These are phyloP conservation scores for Ceriops decandra DNA, from an alignment of 345 rosid species.

Conservation along the genomic window DNA sequence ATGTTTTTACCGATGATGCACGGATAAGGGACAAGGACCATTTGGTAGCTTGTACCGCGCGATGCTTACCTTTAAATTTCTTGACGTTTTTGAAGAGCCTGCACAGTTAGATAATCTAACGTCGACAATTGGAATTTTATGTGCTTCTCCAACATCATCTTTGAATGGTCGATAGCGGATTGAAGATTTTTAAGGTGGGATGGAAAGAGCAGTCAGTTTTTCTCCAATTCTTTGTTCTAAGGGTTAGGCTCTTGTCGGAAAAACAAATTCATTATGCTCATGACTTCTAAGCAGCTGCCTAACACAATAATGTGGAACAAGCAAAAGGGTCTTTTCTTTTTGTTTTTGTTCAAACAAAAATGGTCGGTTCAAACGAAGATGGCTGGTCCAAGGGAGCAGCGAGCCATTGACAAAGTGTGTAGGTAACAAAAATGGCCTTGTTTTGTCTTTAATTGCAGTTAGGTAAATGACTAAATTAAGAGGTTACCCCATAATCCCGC, in stretches of 20 bases:
- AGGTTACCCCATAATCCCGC: background rate
- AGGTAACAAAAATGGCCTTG: background rate
- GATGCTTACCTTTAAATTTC: slow-evolving; percentile 18
- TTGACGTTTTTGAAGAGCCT: slow-evolving; percentile 20
- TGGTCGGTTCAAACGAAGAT: background rate
- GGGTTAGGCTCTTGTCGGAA: too few relatives aligned
- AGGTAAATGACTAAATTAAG: background rate
- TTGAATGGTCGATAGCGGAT: too few relatives aligned
- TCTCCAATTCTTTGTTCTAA: background rate
- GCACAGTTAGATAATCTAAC: background rate
- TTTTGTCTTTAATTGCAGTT: slow-evolving; percentile 10
- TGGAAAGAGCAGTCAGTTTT: too few relatives aligned
- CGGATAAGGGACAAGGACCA: background rate
- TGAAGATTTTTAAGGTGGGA: too few relatives aligned
- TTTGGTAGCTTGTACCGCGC: slow-evolving; percentile 20
- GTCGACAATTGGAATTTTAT: background rate
- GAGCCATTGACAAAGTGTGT: background rate
- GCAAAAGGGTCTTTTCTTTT: slow-evolving; percentile 3
- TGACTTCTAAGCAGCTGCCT: background rate
- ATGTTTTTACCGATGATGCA: background rate
- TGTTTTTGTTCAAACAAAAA: background rate
- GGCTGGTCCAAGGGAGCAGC: slow-evolving; percentile 5
- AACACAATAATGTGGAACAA: background rate
- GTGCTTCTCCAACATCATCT: background rate
- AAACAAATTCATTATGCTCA: too few relatives aligned